These are phyloP conservation scores for Hippophae rhamnoides DNA, from an alignment of 306 rosid genomes.

Conservation along the genomic window DNA sequence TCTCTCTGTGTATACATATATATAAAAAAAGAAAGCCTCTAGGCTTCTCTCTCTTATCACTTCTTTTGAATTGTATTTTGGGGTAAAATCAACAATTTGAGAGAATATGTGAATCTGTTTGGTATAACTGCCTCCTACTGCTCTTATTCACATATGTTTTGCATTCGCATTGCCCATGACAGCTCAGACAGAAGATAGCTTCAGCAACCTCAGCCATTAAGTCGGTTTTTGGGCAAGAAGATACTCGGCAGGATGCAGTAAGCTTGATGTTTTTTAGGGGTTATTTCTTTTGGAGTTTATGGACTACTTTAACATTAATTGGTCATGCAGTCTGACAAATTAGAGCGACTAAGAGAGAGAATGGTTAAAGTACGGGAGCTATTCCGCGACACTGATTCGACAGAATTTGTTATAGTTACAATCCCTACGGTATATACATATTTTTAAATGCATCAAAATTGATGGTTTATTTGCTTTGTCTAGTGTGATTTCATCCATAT, in stretches of 20 bases:
- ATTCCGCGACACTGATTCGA: conserved; percentile 73
- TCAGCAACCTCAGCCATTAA: conserved; percentile 96
- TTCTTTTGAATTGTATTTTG: too few relatives aligned
- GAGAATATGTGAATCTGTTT: too few relatives aligned
- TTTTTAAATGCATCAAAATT: neutral
- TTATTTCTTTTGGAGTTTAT: neutral
- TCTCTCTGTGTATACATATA: too few relatives aligned
- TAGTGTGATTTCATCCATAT: neutral
- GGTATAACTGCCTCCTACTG: neutral
- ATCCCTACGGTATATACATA: conserved; percentile 68
- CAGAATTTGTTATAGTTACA: conserved; percentile 92
- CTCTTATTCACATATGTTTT: conserved; percentile 17
- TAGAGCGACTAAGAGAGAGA: conserved; percentile 84
- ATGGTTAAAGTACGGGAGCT: conserved; percentile 97
- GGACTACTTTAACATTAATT: conserved; percentile 22
- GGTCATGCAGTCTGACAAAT: conserved; percentile 57
- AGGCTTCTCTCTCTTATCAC: too few relatives aligned
- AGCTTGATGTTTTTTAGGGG: conserved; percentile 20
- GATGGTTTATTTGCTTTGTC: neutral
- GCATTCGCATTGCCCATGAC: conserved; percentile 25
- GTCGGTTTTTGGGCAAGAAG: conserved; percentile 84
- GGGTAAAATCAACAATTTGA: too few relatives aligned
- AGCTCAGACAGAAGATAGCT: conserved; percentile 83
- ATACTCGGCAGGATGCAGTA: conserved; percentile 44
- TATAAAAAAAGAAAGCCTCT: too few relatives aligned